phyloP scores from a whole-genome alignment of 1,139 yeast genomes.

The Pneumocystis jirovecii region DNA sequence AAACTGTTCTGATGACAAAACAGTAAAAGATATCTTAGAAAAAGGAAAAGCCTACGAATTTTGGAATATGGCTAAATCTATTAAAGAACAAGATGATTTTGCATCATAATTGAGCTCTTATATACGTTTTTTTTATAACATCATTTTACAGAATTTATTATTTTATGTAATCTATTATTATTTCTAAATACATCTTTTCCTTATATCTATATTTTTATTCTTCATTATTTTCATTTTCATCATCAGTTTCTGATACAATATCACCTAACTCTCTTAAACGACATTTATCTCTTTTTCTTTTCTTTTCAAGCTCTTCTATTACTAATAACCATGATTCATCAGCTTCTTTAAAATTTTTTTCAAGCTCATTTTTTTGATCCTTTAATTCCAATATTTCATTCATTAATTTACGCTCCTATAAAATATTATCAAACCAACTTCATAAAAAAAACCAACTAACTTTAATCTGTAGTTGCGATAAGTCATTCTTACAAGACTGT shows the following conservation, averaged over 20 bases:
- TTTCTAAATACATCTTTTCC: neutral
- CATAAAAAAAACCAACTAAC: conserved; percentile 1
- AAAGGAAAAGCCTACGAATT: conserved; percentile 43
- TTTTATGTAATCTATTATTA: neutral
- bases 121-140: neutral
- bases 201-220: neutral
- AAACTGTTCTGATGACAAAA: conserved; percentile 38
- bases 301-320: conserved; percentile 9
- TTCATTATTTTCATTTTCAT: neutral
- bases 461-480: neutral
- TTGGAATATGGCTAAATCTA: conserved; percentile 37
- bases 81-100: conserved; percentile 5
- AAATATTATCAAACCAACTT: neutral
- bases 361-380: conserved; percentile 5
- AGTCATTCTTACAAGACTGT: neutral
- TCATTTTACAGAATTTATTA: neutral
- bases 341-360: conserved; percentile 5
- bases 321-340: conserved; percentile 6
- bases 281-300: conserved; percentile 4
- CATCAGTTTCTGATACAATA: conserved; percentile 11
- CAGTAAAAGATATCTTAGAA: conserved; percentile 36
- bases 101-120: neutral
- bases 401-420: conserved; percentile 4
- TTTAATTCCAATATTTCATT: conserved; percentile 9
- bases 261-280: conserved; percentile 4